Evolutionary conservation across 306 rosid species (phyloP), one percentile per base, ranked within the genome.

Genomic region (Dryas alaskensis): DNA sequence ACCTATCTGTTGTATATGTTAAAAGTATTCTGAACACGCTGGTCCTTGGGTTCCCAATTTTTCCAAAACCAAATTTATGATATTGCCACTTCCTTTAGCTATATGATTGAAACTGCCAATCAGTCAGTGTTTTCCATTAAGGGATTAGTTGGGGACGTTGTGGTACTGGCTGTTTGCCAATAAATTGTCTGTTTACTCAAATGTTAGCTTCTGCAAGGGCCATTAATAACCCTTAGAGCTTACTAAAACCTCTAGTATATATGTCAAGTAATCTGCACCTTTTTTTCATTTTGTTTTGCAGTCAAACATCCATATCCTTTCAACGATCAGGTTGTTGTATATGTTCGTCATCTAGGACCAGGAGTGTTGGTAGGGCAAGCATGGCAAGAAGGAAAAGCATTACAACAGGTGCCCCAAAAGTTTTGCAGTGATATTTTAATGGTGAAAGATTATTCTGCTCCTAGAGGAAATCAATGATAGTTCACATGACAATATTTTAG

Each of bases 301-400:
- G 98, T 65, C 46, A 90, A 81, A 73, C 98, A 90, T 82, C 88
- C 70, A 5, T 87, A 89, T 73, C 97, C 98, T 65, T 86, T 92
- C 87, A 83, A 85, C 76, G 90, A 90, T 76, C 96, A 89, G 66
- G 67, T 90, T 76, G 86, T 93, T 44, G 78, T 90, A 50, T 93
- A 93, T 46, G 78, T 89, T 67, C 93, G 91, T 39, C 58, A 74
- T 79, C 63, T 93, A 44, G 97, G 92, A 57, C 96, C 96, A 1
- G 93, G 96, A 51, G 89, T 93, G 71, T 82, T 74, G 3, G 86
- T 90, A 25, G 97, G 88, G 66, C 98, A 93, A 81, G 97, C 93
- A 68, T 93, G 98, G 98, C 97, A 93, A 70, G 97, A 93, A 78
- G 98, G 98, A 67, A 89, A 67, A 4, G 81, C 83, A n/a, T 40